Evolutionary conservation across 2,329 filamentous ascomycete species (phyloP), one percentile per base, ranked within the genome.

Genomic region (Leptographium flavum): DNA sequence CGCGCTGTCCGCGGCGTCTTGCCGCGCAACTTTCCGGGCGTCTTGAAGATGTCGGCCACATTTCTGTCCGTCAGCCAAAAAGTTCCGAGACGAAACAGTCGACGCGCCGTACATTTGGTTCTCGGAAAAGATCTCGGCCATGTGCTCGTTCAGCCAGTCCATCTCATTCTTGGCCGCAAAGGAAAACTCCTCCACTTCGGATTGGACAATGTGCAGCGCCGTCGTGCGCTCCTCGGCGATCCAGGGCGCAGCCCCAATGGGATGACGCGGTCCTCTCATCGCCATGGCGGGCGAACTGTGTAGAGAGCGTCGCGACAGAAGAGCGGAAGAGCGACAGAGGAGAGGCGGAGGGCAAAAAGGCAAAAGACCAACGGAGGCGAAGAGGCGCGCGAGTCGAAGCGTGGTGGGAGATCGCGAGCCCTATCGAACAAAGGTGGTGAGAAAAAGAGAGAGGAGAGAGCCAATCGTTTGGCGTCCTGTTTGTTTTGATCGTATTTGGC

Each of bases 101-200:
- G 15, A 5, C 4, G 15, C 25, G 73, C 83, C 57, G n/a, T 76
- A 95, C 92, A 87, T 76, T 64, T 88, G 79, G 58, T 87, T 83
- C 55, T 82, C 79, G 56, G 80, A 82, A 60, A 96, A 94, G 57
- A 98, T 86, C 51, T 94, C 87, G 42, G 79, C 78, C 90, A 98
- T 95, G 62, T 98, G 92, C 66, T 96, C 92, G 58, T 98, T 96
- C 55, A 98, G 70, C 92, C 92, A 98, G 60, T 96, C 88, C 57
- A 96, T 69, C 62, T 98, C 92, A 64, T 96, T 94, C 47, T 85
- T 79, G 50, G 86, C 88, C 27, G 87, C 87, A 65, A 85, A 96
- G 37, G 84, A 78, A 58, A 96, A 93, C 65, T 98, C 93, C 54
- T 96, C 90, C 45, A 85, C 75, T 62, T 96, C 92, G 46, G 87